phyloP scores from a whole-genome alignment of 441 rosid genomes.

The Eugenia klotzschiana region DNA sequence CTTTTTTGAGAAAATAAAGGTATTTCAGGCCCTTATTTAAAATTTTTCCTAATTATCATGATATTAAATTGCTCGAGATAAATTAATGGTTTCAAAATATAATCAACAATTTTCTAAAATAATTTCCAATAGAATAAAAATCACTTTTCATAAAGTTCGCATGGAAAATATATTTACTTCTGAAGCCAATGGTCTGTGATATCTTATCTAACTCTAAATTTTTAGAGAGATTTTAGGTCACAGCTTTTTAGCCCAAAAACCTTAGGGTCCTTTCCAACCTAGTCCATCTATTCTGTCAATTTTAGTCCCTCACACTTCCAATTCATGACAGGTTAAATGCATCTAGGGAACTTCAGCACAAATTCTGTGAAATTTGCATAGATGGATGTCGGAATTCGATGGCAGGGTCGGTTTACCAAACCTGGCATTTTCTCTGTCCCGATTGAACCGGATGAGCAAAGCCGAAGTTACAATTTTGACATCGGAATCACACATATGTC shows the following conservation, averaged over 20 bases:
- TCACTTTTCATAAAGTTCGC: not conserved
- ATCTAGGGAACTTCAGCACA: not conserved
- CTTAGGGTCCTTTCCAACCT: too few relatives aligned
- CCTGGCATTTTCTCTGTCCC: not conserved
- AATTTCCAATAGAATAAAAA: not conserved
- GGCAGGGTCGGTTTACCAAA: not conserved
- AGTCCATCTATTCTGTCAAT: too few relatives aligned
- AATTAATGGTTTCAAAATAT: too few relatives aligned
- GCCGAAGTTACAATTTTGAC: not conserved
- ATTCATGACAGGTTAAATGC: not conserved
- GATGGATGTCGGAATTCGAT: not conserved
- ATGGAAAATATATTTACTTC: not conserved
- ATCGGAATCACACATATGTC: not conserved
- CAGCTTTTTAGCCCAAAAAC: too few relatives aligned
- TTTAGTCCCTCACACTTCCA: not conserved
- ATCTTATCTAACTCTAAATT: too few relatives aligned
- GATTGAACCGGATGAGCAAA: not conserved
- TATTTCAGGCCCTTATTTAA: too few relatives aligned
- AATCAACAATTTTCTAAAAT: not conserved
- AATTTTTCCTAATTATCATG: not conserved
- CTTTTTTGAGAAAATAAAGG: too few relatives aligned
- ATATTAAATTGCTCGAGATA: not conserved
- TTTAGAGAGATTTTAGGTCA: too few relatives aligned
- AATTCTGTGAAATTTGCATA: not conserved
- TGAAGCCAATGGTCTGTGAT: not conserved